Evolutionary conservation across 345 rosid species (phyloP), one percentile per base, ranked within the genome.

Genomic region (Hirschfeldia incana): DNA sequence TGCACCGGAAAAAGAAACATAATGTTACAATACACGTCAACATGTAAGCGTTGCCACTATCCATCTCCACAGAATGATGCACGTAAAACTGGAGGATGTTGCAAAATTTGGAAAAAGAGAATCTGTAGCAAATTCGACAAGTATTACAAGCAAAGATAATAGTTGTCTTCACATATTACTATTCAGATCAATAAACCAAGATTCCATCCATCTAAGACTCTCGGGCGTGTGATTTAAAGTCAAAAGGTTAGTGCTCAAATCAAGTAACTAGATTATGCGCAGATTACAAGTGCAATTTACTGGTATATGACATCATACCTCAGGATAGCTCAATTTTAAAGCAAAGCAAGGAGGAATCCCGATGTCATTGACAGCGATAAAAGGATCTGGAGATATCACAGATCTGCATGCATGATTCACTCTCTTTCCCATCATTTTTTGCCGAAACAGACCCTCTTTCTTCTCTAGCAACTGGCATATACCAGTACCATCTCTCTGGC

Each of bases 341-440:
- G 97, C 97, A 85, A 95, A 95, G 84, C 84, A 87, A 9, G 96
- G 99, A 76, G 98, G 99, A 85, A 95, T 88, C 36, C 99, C 99
- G 69, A 95, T 95, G 85, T 95, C 99, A 72, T 93, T 95, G 49
- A 95, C 99, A 32, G 94, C 99, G 34, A 95, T 80, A 84, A 88
- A 93, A 58, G 98, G 98, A 87, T 95, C 99, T 65, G 99, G 99
- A n/a, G 99, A 95, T 80, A 95, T 95, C 65, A 95, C 99, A 75
- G 99, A 95, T 44, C 98, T 88, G 71, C 99, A 95, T 10, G 99
- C 98, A 84, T 85, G 90, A 84, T 95, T 95, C 66, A 95, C 99
- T 84, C 99, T 86, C 88, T 95, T 95, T 74, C 99, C 99, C 99
- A 95, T 95, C 98, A 95, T 86, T 80, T 93, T 95, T 78, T 95